These are phyloP conservation scores for Fusarium sp. DNA, from an alignment of 2,329 filamentous ascomycete species.

Conservation along the genomic window DNA sequence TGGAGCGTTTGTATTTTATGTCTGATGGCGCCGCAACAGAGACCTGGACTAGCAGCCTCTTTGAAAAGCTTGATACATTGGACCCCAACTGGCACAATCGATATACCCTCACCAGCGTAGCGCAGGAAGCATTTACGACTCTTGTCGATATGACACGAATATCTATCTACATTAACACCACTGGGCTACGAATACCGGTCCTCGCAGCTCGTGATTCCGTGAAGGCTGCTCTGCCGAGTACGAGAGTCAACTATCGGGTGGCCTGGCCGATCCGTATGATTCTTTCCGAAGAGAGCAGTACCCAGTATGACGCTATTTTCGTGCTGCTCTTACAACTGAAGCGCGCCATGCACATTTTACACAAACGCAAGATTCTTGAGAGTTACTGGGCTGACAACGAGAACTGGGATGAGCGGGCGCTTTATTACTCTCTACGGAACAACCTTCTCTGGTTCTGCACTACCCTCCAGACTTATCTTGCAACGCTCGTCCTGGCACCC, in stretches of 20 bases:
- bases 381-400: constrained; percentile 56
- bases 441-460: constrained; percentile 83
- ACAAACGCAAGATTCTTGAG: constrained; percentile 63
- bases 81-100: constrained; percentile 79
- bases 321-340: constrained; percentile 83
- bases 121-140: constrained; percentile 76
- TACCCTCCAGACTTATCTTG: constrained; percentile 80
- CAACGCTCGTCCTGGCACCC: constrained; percentile 76
- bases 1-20: constrained; percentile 82
- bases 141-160: constrained; percentile 73
- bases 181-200: constrained; percentile 57
- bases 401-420: constrained; percentile 58
- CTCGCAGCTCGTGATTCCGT: constrained; percentile 69
- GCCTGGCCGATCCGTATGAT: constrained; percentile 79
- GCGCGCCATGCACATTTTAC: constrained; percentile 76
- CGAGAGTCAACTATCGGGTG: constrained; percentile 78
- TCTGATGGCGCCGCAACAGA: constrained; percentile 78
- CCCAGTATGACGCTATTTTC: constrained; percentile 78
- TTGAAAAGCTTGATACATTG: constrained; percentile 77
- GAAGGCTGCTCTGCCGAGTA: constrained; percentile 65
- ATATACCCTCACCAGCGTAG: constrained; percentile 82
- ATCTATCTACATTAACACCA: constrained; percentile 65
- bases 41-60: constrained; percentile 76
- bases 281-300: constrained; percentile 73
- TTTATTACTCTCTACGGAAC: constrained; percentile 73